A percentile compares a stretch with the other conserved stretches of the same genome.
phyloP scores from a whole-genome alignment of 2,329 filamentous ascomycete species.

The Trichophyton rubrum region DNA sequence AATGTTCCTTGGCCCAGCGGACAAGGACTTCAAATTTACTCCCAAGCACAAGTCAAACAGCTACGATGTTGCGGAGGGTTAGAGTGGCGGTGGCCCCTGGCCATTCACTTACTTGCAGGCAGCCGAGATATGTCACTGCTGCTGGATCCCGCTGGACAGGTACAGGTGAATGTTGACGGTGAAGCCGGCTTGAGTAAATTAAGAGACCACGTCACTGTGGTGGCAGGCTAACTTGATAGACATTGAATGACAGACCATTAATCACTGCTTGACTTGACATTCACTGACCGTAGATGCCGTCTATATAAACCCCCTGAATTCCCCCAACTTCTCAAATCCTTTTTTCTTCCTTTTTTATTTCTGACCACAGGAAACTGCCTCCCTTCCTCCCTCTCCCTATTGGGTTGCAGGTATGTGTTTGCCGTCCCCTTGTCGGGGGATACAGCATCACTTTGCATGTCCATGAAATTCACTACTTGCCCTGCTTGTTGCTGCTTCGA shows the following conservation, averaged over 20 bases:
- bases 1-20: slow-evolving; percentile 90
- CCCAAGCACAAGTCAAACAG: slow-evolving; percentile 96
- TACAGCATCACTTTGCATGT: too few species aligned
- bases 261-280: background rate
- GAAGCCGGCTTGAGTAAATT: background rate
- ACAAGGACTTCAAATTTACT: slow-evolving; percentile 83
- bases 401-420: background rate
- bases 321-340: background rate
- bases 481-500: too few species aligned
- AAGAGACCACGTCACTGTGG: background rate
- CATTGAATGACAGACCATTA: background rate
- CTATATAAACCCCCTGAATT: background rate
- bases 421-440: too few species aligned
- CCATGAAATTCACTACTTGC: too few species aligned
- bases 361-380: background rate
- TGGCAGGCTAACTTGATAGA: slow-evolving; percentile 1
- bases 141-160: background rate
- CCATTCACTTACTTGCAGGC: background rate
- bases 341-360: background rate
- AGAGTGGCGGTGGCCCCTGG: background rate
- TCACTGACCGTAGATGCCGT: background rate
- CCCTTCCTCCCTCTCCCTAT: background rate
- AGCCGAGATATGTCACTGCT: background rate
- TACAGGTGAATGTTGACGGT: background rate
- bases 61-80: slow-evolving; percentile 56